phyloP scores from a whole-genome alignment of 768 basidiomycete genomes.

The Lactifluus echinatus region DNA sequence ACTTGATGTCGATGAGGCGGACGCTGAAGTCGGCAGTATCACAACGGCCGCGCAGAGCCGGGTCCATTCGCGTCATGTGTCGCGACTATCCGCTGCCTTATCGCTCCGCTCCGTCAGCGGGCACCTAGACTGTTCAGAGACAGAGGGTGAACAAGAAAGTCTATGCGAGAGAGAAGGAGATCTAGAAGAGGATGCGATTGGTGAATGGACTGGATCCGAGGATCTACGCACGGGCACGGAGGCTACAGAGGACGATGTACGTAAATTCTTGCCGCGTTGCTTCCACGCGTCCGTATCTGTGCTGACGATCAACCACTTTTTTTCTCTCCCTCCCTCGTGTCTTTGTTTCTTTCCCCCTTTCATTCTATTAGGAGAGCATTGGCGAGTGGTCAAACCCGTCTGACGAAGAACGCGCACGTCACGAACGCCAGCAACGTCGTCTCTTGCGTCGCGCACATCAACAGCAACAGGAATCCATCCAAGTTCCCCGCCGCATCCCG shows the following conservation, averaged over 20 bases:
- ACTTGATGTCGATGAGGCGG: slow-evolving; percentile 27
- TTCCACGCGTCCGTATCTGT: slow-evolving; percentile 9
- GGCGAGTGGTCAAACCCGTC: slow-evolving; percentile 90
- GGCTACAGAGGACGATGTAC: slow-evolving; percentile 63
- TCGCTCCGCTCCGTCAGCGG: slow-evolving; percentile 58
- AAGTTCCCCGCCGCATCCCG: slow-evolving; percentile 64
- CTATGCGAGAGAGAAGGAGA: slow-evolving; percentile 25
- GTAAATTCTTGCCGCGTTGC: slow-evolving; percentile 21
- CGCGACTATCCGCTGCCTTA: slow-evolving; percentile 56
- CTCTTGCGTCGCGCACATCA: slow-evolving; percentile 41
- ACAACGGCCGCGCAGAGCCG: slow-evolving; percentile 43
- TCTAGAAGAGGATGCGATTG: slow-evolving; percentile 37
- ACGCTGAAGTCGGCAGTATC: slow-evolving; percentile 33
- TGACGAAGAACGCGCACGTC: slow-evolving; percentile 77
- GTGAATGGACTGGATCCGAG: slow-evolving; percentile 81
- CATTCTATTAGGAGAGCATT: slow-evolving; percentile 48
- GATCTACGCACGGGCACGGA: slow-evolving; percentile 43
- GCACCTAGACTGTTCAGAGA: slow-evolving; percentile 21
- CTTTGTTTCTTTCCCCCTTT: slow-evolving; percentile 1
- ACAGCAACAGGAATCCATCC: slow-evolving; percentile 30
- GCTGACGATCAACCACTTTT: not conserved
- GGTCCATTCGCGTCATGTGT: slow-evolving; percentile 61
- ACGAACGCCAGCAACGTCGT: slow-evolving; percentile 54
- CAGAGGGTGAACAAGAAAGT: slow-evolving; percentile 25
- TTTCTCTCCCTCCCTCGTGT: not conserved